These are phyloP conservation scores for Curvularia lunata DNA, from an alignment of 2,329 filamentous ascomycete genomes.

Conservation along the genomic window DNA sequence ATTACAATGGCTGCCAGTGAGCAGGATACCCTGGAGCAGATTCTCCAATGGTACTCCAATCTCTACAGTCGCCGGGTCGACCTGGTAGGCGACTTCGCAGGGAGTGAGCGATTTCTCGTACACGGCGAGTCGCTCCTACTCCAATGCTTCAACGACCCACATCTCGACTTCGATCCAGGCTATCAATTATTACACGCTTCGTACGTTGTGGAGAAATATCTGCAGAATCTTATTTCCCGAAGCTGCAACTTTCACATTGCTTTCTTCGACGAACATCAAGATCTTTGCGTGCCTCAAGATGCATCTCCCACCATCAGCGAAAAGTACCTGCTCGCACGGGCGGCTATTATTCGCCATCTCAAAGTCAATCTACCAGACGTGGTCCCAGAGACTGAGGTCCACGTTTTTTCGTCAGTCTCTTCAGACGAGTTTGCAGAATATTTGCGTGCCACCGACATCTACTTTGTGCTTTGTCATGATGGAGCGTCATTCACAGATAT, in stretches of 20 bases:
- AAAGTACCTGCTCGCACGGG: slow-evolving; percentile 68
- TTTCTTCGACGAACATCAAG: slow-evolving; percentile 67
- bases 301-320: slow-evolving; percentile 41
- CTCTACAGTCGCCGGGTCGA: slow-evolving; percentile 48
- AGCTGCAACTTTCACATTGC: slow-evolving; percentile 74
- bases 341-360: slow-evolving; percentile 70
- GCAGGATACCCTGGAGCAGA: slow-evolving; percentile 27
- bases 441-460: slow-evolving; percentile 60
- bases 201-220: slow-evolving; percentile 71
- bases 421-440: slow-evolving; percentile 63
- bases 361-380: slow-evolving; percentile 50
- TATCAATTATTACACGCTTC: slow-evolving; percentile 75
- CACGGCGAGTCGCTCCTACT: slow-evolving; percentile 76
- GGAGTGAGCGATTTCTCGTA: slow-evolving; percentile 73
- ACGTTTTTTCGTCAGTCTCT: slow-evolving; percentile 57
- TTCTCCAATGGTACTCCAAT: slow-evolving; percentile 46
- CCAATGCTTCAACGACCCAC: slow-evolving; percentile 65
- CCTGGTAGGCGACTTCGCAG: slow-evolving; percentile 76
- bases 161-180: slow-evolving; percentile 69
- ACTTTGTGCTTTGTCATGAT: slow-evolving; percentile 74
- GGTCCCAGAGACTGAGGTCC: slow-evolving; percentile 53
- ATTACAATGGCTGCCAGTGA: slow-evolving; percentile 30
- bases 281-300: slow-evolving; percentile 62
- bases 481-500: slow-evolving; percentile 52
- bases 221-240: slow-evolving; percentile 64